Conservation (phyloP, 805 yeast species). For the Yamadazyma nakazawae region DNA sequence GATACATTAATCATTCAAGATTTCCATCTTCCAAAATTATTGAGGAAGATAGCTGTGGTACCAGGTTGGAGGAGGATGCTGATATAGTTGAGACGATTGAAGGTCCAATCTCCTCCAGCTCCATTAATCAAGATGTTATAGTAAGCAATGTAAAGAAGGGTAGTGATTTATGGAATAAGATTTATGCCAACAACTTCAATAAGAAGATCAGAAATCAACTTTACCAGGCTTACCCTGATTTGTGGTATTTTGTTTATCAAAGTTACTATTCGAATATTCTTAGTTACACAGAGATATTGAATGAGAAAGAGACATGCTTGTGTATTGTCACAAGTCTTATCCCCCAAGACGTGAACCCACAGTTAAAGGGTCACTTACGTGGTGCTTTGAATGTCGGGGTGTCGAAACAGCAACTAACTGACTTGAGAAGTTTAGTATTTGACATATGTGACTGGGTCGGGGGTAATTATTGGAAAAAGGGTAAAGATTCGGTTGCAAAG, state of each 20-base stretch:
- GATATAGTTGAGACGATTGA: conserved; percentile 35
- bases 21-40: conserved; percentile 36
- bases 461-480: conserved; percentile 41
- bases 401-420: conserved; percentile 56
- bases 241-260: conserved; percentile 68
- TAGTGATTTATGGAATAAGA: conserved; percentile 61
- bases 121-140: conserved; percentile 27
- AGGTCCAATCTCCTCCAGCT: conserved; percentile 35
- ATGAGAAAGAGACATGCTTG: conserved; percentile 68
- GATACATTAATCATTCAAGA: conserved; percentile 28
- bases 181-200: conserved; percentile 71
- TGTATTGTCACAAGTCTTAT: conserved; percentile 76
- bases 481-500: conserved; percentile 56
- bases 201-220: conserved; percentile 64
- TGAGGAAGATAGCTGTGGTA: conserved; percentile 38
- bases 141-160: conserved; percentile 48
- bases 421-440: conserved; percentile 59
- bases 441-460: conserved; percentile 75
- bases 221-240: conserved; percentile 76
- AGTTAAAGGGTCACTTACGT: conserved; percentile 81
- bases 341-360: conserved; percentile 93
- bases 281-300: conserved; percentile 60
- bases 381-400: conserved; percentile 85
- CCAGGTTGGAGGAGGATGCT: conserved; percentile 22
- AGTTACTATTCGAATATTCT: conserved; percentile 78